These are phyloP conservation scores for Vitis vinifera DNA, from an alignment of 164 flowering plant genomes.

Conservation along the genomic window ASM3070453v1 NC_081810.1:15848001-15848500, in stretches of 20 bases:
- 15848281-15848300: constrained; percentile 21
- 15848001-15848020: constrained; percentile 6
- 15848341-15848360: constrained; percentile 58
- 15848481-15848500: constrained; percentile 28
- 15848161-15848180: constrained; percentile 15
- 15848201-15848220: constrained; percentile 39
- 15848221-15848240: constrained; percentile 34
- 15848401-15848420: constrained; percentile 47
- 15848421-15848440: constrained; percentile 33
- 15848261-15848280: constrained; percentile 22
- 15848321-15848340: constrained; percentile 45
- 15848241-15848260: constrained; percentile 28
- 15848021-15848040: constrained; percentile 12
- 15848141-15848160: not conserved
- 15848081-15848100: too few relatives aligned
- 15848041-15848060: not conserved
- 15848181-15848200: constrained; percentile 12
- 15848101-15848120: too few relatives aligned
- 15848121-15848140: not conserved
- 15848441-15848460: constrained; percentile 37
- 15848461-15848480: constrained; percentile 32
- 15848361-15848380: constrained; percentile 39
- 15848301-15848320: constrained; percentile 11
- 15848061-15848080: too few relatives aligned
- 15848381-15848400: constrained; percentile 51